Base-by-base conservation (phyloP, 257 asterid species). In the Solanum arcanum region DNA sequence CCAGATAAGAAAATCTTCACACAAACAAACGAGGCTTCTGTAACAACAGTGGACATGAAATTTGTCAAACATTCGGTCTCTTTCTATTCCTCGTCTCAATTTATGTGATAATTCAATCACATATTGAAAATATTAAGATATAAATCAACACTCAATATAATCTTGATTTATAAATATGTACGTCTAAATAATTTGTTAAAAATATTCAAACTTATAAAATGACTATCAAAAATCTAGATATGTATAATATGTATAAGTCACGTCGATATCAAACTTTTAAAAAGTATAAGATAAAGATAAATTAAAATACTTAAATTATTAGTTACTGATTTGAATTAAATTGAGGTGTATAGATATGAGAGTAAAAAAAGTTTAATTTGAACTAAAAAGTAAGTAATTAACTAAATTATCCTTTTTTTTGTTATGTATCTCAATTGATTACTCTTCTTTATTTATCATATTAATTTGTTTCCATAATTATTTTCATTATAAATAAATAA, bases 61-160 rank as follows among this genome's bases (percentile, higher is more conserved):
- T 92, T 94, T 96, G 98, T 96, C 99, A 95, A 95, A 96, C 99
- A 94, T 94, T 94, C 93, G 95, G 98, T 96, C 98, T 21, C 66
- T 59, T 59, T 20, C 21, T 20, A 59, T 59, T 59, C 25, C 27
- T 20, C n/a, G 5, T 18, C 21, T 7, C 64, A 56, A 59, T 59
- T 8, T 59, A 59, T 59, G 8, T 59, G 66, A 59, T 59, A 49
- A 3, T 52, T 7, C 3, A 0, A 52, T 6, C 11, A 52, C 39
- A 37, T 37, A 35, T 37, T 37, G 1, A 49, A 49, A 2, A 15
- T 21, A 49, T 49, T 47, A 47, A 47, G 8, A 3, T 47, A 47
- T 14, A 47, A 47, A 14, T 47, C 14, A 47, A 47, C 8, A 1
- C 59, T 47, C 8, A 5, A 47, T 5, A 18, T 14, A 5, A 47